Percentiles rank a stretch among this genome's conserved stretches.
Conservation (phyloP, 2,329 filamentous ascomycete species). For the Trichoderma hamatum region DNA sequence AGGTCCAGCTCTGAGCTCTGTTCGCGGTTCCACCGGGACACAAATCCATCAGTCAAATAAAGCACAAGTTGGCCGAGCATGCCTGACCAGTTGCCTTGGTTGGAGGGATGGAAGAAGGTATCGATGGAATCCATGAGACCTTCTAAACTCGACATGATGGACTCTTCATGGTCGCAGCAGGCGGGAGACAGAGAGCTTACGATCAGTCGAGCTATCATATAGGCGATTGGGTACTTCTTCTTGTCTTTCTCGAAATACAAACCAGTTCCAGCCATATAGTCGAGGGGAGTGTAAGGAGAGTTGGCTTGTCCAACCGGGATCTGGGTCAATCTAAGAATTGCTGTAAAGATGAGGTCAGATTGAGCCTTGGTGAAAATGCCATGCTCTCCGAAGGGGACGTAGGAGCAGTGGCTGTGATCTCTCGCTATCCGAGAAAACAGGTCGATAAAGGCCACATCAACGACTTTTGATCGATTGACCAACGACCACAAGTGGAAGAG, state of each 20-base stretch:
- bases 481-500: conserved; percentile 97
- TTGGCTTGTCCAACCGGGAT: conserved; percentile 96
- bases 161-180: conserved; percentile 75
- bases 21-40: conserved; percentile 96
- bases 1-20: conserved; percentile 89
- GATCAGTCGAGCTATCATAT: conserved; percentile 91
- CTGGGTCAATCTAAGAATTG: conserved; percentile 84
- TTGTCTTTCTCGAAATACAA: conserved; percentile 89
- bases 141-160: conserved; percentile 82
- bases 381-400: conserved; percentile 80
- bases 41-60: conserved; percentile 92
- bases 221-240: conserved; percentile 88
- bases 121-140: conserved; percentile 93
- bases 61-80: conserved; percentile 88
- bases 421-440: conserved; percentile 84
- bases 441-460: conserved; percentile 87
- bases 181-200: conserved; percentile 89
- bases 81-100: conserved; percentile 88
- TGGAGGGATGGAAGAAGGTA: conserved; percentile 98
- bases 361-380: conserved; percentile 93
- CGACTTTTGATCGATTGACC: conserved; percentile 82
- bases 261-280: conserved; percentile 80
- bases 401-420: conserved; percentile 74
- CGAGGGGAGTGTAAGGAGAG: conserved; percentile 85
- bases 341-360: conserved; percentile 89